These are phyloP conservation scores for Colletotrichum theobromicola DNA, from an alignment of 2,329 filamentous ascomycete species.

Conservation along the genomic window DNA sequence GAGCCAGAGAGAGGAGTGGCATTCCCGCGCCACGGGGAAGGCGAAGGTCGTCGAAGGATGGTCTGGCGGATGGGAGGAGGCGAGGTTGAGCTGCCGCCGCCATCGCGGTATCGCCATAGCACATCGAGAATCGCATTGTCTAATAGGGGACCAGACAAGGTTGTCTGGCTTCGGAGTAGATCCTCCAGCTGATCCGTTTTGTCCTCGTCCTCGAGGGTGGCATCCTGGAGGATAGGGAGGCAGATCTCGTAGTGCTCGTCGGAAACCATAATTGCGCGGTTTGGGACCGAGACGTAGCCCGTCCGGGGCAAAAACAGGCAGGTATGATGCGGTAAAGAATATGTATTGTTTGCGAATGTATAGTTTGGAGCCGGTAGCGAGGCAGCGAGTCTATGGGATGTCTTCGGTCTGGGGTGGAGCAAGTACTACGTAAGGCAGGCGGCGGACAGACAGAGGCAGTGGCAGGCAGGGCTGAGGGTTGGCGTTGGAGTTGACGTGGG, in stretches of 20 bases:
- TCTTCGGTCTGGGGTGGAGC: constrained; percentile 16
- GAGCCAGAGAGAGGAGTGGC: constrained; percentile 84
- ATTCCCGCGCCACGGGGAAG: constrained; percentile 89
- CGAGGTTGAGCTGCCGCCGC: constrained; percentile 69
- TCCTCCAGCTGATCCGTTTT: constrained; percentile 88
- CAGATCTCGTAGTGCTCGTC: constrained; percentile 93
- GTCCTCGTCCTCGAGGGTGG: constrained; percentile 87
- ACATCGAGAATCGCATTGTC: constrained; percentile 92
- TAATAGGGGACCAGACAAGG: constrained; percentile 74
- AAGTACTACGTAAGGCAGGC: constrained; percentile 19
- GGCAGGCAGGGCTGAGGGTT: neutral
- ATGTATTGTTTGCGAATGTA: constrained; percentile 19
- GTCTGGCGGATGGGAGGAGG: constrained; percentile 88
- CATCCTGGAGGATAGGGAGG: constrained; percentile 84
- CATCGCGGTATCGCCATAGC: constrained; percentile 82
- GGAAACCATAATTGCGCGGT: constrained; percentile 74
- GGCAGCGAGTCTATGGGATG: constrained; percentile 17
- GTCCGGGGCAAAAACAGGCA: neutral
- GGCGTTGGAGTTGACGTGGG: constrained; percentile 1
- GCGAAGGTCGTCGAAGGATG: constrained; percentile 87
- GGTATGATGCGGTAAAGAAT: constrained; percentile 3
- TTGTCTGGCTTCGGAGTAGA: constrained; percentile 79
- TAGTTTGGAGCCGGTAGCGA: constrained; percentile 2
- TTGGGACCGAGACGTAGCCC: constrained; percentile 5
- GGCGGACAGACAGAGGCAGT: constrained; percentile 3